These are phyloP conservation scores for Stagonosporopsis chrysanthemi DNA, from an alignment of 2,329 filamentous ascomycete species.

Conservation along the genomic window DNA sequence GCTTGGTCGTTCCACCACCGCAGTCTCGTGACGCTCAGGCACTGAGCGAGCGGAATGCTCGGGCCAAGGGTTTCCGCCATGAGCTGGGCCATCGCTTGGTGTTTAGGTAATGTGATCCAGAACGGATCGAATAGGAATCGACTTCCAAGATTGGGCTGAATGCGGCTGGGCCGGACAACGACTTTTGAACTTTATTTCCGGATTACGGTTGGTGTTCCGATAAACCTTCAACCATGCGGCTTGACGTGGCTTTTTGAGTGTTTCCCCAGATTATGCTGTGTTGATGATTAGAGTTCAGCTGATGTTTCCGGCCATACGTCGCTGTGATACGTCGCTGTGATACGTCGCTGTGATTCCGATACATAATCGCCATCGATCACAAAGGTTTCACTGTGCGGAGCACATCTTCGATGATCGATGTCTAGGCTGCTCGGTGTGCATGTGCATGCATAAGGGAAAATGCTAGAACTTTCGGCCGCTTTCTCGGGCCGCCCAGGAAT, in stretches of 20 bases:
- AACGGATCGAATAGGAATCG: constrained; percentile 2
- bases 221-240: neutral
- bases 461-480: constrained; percentile 24
- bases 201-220: constrained; percentile 4
- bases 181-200: constrained; percentile 9
- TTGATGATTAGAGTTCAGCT: neutral
- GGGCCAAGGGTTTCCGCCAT: constrained; percentile 34
- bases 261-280: constrained; percentile 2
- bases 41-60: constrained; percentile 28
- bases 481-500: constrained; percentile 28
- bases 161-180: constrained; percentile 1
- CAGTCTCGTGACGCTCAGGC: constrained; percentile 11
- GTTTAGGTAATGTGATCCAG: constrained; percentile 15
- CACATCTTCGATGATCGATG: neutral
- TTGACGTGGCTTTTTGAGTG: constrained; percentile 1
- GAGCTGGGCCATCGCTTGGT: constrained; percentile 6
- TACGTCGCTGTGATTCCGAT: neutral
- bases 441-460: neutral
- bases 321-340: too few species aligned
- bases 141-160: constrained; percentile 6
- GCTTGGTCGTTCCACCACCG: constrained; percentile 10
- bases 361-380: too few species aligned
- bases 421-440: neutral
- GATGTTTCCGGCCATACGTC: neutral
- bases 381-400: neutral